Evolutionary conservation across 1,284 basidiomycete genomes (phyloP), one percentile per base, ranked within the genome.

Genomic region (Amylostereum areolatum): DNA sequence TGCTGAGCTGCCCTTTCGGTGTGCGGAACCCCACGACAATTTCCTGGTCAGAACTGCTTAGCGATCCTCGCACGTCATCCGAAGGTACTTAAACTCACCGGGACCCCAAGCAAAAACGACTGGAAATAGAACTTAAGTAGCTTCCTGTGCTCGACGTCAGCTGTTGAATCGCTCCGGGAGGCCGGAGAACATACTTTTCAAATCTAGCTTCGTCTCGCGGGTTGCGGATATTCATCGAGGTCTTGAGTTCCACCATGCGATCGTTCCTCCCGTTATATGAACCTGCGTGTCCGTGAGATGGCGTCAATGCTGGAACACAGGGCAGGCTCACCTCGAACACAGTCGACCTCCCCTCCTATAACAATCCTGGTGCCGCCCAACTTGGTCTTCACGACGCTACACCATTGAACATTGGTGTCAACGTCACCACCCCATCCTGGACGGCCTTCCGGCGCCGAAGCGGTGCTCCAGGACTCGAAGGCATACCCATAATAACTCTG

Each of bases 351-450:
- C 10, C 96, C 96, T 0, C 94, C 95, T 32, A 97, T 81, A 47
- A 96, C 73, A 43, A 97, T 71, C n/a, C 92, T 78, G 34, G 78
- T 79, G 46, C 83, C 75, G 1, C 87, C 92, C 4, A 97, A 78
- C 52, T 91, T 92, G 2, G 92, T 93, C 63, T 92, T 89, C 42
- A 96, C 89, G 28, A 99, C 83, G 54, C 83, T 87, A 63, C 95
- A 97, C 94, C 94, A 98, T 64, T 97, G 95, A 0, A 92, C 82
- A 61, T 97, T 97, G 4, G 92, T 97, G 62, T 98, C 83, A 7
- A 97, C 91, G 54, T 90, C 84, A 0, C 89, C 90, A 47, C 87
- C 79, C 91, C 92, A 95, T 1, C 83, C 84, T 5, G 63, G 59
- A 3, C 73, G 58, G 24, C 52, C 47, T 4, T 65, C 58, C 8